Base-by-base conservation (phyloP, 257 asterid species). In the Fraxinus cuspidata region DNA sequence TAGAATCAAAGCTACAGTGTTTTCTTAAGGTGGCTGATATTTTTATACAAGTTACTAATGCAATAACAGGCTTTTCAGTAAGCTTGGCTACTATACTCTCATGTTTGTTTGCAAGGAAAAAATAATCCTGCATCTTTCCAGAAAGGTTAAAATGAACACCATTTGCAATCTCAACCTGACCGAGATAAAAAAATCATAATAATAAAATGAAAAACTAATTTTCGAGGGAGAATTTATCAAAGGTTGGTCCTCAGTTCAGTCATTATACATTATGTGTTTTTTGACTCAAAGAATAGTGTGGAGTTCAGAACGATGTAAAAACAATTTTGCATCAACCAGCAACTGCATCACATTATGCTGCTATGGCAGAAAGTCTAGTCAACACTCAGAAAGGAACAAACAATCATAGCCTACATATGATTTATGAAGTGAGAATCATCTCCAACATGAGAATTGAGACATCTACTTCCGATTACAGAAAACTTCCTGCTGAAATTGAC, bases 391-490 rank as follows among this genome's bases (percentile, higher is more conserved):
- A 56, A n/a, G 4, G 65, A 21, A 56, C 3, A 19, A 56, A 56
- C 25, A 53, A 53, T 5, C 19, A 53, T 19, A 53, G 19, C 64
- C 64, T 53, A 53, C 25, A 56, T n/a, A 56, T 56, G 65, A 56
- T 56, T 18, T 7, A 19, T 56, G 28, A 56, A 56, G 12, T 29
- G 70, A 68, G 21, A 6, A 72, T 72, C 35, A 73, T 27, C 34
- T 29, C 76, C 28, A 64, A 12, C 58, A 79, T 32, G 70, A 73
- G 42, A 79, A 47, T 51, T 65, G 12, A 58, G 51, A 42, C 5
- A 3, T 42, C 25, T 4, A 7, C 9, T 42, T 42, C 21, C 66
- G 21, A 58, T 58, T 58, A n/a, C 29, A 58, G 66, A 21, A 56
- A 21, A 21, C 66, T n/a, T 58, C 64, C 64, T 19, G 28, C 66